Conservation (phyloP, 768 basidiomycete genomes). For the Lactifluus echinatus region DNA sequence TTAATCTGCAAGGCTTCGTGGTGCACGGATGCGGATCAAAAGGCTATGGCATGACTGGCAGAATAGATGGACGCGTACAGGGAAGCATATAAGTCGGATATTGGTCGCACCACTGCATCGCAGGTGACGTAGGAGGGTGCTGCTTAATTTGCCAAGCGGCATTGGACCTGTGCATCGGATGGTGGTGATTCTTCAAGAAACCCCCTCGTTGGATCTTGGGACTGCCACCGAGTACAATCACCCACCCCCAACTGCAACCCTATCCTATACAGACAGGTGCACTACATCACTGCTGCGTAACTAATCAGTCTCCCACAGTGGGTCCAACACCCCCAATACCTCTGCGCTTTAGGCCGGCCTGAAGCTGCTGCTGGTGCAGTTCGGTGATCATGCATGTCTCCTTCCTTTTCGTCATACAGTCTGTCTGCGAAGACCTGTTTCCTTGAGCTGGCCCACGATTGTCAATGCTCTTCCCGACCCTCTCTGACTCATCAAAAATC, state of each 20-base stretch:
- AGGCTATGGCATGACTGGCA: constrained; percentile 1
- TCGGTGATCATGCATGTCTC: neutral
- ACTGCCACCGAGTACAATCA: neutral
- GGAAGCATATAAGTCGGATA: too few relatives aligned
- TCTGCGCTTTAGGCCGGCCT: neutral
- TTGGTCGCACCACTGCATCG: constrained; percentile 6
- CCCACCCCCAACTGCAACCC: constrained; percentile 18
- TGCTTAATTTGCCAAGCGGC: neutral
- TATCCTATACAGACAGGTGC: constrained; percentile 18
- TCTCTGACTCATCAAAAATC: neutral
- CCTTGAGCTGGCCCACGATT: constrained; percentile 8
- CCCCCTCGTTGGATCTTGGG: neutral
- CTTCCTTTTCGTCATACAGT: neutral
- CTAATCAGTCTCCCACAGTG: constrained; percentile 3
- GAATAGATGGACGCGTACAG: constrained; percentile 9
- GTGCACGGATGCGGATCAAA: constrained; percentile 5
- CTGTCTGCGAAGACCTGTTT: constrained; percentile 11
- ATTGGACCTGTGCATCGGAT: constrained; percentile 11
- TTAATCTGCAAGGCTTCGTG: constrained; percentile 17
- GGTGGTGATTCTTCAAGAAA: neutral
- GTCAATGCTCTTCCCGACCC: constrained; percentile 6
- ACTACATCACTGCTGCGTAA: constrained; percentile 6
- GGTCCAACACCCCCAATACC: neutral
- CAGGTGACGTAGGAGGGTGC: constrained; percentile 7
- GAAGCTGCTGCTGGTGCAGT: constrained; percentile 13